A percentile compares a stretch with the other conserved stretches of the same genome.
Evolutionary conservation across 2,329 filamentous ascomycete genomes (phyloP).

Genomic region (Neofusicoccum parvum): DNA sequence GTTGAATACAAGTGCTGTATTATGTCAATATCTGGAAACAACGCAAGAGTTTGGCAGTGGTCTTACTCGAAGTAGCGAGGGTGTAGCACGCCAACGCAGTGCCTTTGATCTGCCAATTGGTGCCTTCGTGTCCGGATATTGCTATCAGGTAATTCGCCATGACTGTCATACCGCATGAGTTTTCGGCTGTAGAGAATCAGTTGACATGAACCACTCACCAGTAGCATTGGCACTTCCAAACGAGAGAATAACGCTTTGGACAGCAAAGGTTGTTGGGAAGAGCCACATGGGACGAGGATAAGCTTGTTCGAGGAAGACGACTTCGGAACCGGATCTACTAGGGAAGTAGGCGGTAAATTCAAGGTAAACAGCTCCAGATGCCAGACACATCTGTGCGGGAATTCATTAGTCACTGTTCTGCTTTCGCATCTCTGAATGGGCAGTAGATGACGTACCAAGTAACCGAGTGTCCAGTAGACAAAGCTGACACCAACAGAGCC

Average conservation of each 20-base stretch:
- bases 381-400: constrained; percentile 23
- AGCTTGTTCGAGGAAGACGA: constrained; percentile 69
- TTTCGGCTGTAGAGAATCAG: neutral
- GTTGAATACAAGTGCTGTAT: constrained; percentile 51
- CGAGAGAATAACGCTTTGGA: constrained; percentile 64
- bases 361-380: constrained; percentile 62
- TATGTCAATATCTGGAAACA: neutral
- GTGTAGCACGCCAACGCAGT: constrained; percentile 67
- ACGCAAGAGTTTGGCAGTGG: neutral
- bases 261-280: constrained; percentile 59
- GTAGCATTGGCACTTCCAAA: constrained; percentile 69
- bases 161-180: constrained; percentile 41
- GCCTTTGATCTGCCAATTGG: constrained; percentile 67
- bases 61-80: constrained; percentile 57
- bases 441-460: constrained; percentile 47
- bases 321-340: constrained; percentile 66
- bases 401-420: neutral
- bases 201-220: constrained; percentile 32
- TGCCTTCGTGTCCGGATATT: constrained; percentile 53
- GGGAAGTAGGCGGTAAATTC: constrained; percentile 68
- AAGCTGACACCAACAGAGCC: constrained; percentile 65
- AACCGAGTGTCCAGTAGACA: constrained; percentile 67
- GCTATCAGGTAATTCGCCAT: constrained; percentile 65
- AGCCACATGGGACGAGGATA: constrained; percentile 66
- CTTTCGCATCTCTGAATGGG: neutral